Evolutionary conservation across 371 early-diverging fungal species (phyloP), one percentile per base, ranked within the genome.

Genomic region (Lichtheimia corymbifera): DNA sequence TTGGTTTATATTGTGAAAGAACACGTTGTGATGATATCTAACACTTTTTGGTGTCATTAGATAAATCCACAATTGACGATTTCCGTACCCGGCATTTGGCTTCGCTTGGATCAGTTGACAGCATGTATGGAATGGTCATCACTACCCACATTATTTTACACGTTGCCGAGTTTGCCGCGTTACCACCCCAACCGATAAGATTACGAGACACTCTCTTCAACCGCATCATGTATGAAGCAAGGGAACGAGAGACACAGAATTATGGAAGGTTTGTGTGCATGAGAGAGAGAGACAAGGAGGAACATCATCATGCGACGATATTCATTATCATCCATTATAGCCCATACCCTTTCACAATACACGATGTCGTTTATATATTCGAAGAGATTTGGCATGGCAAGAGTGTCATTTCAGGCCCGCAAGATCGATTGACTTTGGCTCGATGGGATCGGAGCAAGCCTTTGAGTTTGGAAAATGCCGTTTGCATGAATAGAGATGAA

Each of bases 111-210:
- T 92, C 97, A 1, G 69, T 97, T 35, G 95, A 96, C 0, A 94
- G 95, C 15, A 86, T 96, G 72, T 96, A 96, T 75, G 97, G 97
- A 28, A 91, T 90, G 80, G 81, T 93, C 12, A 85, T 97, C 72
- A 94, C 93, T 4, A 91, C 95, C 1, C 88, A 91, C 64, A 87
- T 94, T n/a, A 71, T 93, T 35, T 86, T 90, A 7, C 83, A 85
- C 53, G 73, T 97, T 9, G 91, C 92, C 9, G 83, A 82, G 4
- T 92, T 88, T 70, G 80, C 83, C 5, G 87, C 88, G 12, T 70
- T 73, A 25, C 86, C 89, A 41, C 91, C 95, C 0, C 74, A 94
- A 30, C 76, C 89, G 0, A 79, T 86, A 68, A 94, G 94, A 53
- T 73, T 81, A 56, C 87, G 94, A 20, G 86, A 89, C 28, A 83